Conservation (phyloP, 208 protist species). For the Strigomonas galati region DNA sequence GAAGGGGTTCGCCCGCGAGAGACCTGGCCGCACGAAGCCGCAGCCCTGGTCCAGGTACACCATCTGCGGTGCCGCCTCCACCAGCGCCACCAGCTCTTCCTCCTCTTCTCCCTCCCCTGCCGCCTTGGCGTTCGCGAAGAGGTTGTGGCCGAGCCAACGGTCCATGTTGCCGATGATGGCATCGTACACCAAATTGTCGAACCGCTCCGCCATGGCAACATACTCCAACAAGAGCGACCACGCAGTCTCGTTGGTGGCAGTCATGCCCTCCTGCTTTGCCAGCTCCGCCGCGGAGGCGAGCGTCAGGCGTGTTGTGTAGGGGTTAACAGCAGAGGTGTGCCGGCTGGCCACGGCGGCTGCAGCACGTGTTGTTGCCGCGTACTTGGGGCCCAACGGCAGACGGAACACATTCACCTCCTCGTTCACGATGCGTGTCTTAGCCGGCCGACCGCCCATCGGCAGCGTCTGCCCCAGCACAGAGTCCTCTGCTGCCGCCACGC, state of each 20-base stretch:
- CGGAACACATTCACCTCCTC: too few species aligned
- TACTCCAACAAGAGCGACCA: too few species aligned
- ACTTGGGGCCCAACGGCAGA: too few species aligned
- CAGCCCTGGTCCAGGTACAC: neutral
- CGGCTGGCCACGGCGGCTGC: neutral
- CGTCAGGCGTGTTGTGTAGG: too few species aligned
- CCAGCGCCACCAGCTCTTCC: neutral
- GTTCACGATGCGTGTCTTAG: too few species aligned
- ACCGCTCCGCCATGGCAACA: constrained; percentile 27
- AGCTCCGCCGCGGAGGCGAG: too few species aligned
- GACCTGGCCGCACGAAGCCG: neutral
- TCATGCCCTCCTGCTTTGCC: too few species aligned
- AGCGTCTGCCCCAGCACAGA: neutral
- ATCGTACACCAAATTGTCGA: constrained; percentile 33
- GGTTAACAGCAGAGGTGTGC: too few species aligned
- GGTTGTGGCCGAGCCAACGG: constrained; percentile 39
- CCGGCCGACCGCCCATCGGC: neutral
- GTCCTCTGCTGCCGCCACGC: neutral
- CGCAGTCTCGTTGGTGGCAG: too few species aligned
- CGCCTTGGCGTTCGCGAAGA: too few species aligned
- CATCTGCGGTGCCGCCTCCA: neutral
- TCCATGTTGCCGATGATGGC: constrained; percentile 44
- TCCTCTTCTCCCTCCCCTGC: too few species aligned
- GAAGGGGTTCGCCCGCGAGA: neutral
- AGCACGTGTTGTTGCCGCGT: neutral